phyloP scores from a whole-genome alignment of 2,329 filamentous ascomycete genomes.

The Colletotrichum sp. region DNA sequence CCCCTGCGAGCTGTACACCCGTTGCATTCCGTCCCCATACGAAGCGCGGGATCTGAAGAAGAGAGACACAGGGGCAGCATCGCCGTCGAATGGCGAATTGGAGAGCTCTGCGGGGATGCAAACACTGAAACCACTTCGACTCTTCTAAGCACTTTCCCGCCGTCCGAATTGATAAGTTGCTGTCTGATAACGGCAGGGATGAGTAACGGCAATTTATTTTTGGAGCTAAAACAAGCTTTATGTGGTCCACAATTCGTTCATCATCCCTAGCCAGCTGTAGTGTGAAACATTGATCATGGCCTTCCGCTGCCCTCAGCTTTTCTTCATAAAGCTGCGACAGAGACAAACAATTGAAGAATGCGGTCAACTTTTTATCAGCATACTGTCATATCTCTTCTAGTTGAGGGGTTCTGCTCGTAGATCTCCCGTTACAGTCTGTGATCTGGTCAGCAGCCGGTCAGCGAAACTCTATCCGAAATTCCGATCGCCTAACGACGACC shows the following conservation, averaged over 20 bases:
- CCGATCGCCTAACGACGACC: not conserved
- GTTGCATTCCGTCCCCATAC: not conserved
- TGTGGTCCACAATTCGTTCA: not conserved
- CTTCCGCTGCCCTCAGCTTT: not conserved
- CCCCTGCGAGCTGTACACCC: no score
- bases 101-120: not conserved
- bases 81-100: not conserved
- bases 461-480: not conserved
- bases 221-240: conserved; percentile 7
- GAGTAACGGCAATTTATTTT: conserved; percentile 4
- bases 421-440: not conserved
- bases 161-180: not conserved
- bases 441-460: not conserved
- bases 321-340: not conserved
- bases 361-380: not conserved
- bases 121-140: not conserved
- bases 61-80: not conserved
- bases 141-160: not conserved
- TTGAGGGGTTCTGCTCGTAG: not conserved
- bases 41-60: not conserved
- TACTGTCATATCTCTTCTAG: not conserved
- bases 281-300: not conserved
- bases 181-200: not conserved
- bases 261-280: not conserved
- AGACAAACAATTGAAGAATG: not conserved